A percentile compares a stretch with the other conserved stretches of the same genome.
These are phyloP conservation scores for Dendrocalamus latiflorus DNA, from an alignment of 202 grass and related monocot species.

Conservation along the genomic window DNA sequence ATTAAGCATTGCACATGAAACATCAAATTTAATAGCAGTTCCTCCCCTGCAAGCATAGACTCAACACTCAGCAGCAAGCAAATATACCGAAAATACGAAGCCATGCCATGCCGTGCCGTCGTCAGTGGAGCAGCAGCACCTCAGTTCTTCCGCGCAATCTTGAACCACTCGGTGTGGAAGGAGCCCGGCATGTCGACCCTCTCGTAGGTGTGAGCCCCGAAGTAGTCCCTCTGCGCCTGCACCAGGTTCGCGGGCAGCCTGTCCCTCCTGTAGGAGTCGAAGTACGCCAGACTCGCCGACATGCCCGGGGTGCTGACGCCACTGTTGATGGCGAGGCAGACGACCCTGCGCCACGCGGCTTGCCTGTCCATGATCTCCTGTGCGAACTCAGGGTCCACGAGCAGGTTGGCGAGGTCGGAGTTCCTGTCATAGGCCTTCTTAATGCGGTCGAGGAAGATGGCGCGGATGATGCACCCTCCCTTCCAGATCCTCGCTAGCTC, in stretches of 20 bases:
- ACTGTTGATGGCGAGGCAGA: constrained; percentile 74
- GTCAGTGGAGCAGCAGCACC: background rate
- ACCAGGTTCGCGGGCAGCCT: constrained; percentile 73
- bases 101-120: background rate
- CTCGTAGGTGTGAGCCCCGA: constrained; percentile 81
- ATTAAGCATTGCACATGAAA: constrained; percentile 6
- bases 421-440: constrained; percentile 85
- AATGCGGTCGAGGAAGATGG: constrained; percentile 88
- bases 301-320: constrained; percentile 79
- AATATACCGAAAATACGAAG: background rate
- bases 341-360: constrained; percentile 61
- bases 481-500: constrained; percentile 94
- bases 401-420: constrained; percentile 56
- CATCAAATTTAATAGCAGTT: background rate
- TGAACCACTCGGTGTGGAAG: constrained; percentile 88
- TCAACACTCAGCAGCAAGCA: background rate
- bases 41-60: constrained; percentile 9
- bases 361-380: constrained; percentile 85
- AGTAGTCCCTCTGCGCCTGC: constrained; percentile 84
- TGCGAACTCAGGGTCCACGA: constrained; percentile 76
- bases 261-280: constrained; percentile 72
- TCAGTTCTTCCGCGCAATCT: constrained; percentile 65
- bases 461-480: constrained; percentile 86
- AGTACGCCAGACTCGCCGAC: constrained; percentile 74
- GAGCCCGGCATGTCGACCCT: constrained; percentile 67